Evolutionary conservation across 768 basidiomycete species (phyloP), one percentile per base, ranked within the genome.

Genomic region (Tylopilus felleus): DNA sequence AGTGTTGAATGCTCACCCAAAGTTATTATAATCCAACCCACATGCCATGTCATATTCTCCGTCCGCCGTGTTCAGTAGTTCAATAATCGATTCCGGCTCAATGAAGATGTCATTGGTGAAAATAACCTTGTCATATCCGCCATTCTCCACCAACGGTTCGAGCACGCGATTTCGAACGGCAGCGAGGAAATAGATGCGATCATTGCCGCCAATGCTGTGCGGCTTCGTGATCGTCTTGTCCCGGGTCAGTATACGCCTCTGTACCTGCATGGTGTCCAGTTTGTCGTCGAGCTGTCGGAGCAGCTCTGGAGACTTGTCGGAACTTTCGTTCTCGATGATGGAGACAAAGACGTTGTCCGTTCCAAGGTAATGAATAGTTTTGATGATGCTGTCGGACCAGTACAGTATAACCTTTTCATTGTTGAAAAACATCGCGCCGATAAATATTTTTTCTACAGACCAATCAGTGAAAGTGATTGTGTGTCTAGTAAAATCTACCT

Each of bases 11-110:
- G n/a, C 66, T 35, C 36, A 71, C 71, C 71, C 71, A 8, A 61
- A 74, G 29, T 65, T 53, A 12, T 51, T 51, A 27, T 74, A 73
- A 60, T 78, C 76, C 54, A 77, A 59, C 7, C 68, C 75, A 51
- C 77, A 78, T 13, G 66, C 76, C 68, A 77, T 72, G 53, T 78
- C 77, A 48, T 73, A 76, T 19, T 72, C 66, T 13, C 73, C 75
- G 22, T 67, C 66, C 12, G 60, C 58, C 5, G 75, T 76, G 29
- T 70, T 55, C 22, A 77, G 55, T 23, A 78, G 66, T 53, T 77
- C 74, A 16, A 76, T 52, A 6, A 77, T 56, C 21, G 66, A 65
- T 56, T 77, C 74, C 6, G 74, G 74, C 29, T 73, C 73, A 54
- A 77, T 58, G 50, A 59, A 73, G 8, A 77, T 60, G 59, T 78